Base-by-base conservation (phyloP, 345 rosid species). In the Triadica sebifera region DNA sequence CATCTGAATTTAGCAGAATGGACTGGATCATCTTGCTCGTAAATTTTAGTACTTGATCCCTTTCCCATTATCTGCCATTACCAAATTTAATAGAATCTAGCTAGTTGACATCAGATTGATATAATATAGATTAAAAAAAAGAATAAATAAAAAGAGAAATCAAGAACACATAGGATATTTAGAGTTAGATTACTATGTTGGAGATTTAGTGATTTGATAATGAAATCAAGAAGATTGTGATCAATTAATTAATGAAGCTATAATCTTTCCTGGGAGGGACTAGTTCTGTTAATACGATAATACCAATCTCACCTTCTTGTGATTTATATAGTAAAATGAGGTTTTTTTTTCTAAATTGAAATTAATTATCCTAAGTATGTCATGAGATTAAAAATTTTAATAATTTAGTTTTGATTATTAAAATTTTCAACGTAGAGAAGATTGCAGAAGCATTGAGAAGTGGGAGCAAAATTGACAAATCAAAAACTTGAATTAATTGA, bases 391-490 rank as follows among this genome's bases (percentile, higher is more conserved):
- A n/a, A n/a, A 29, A 29, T 29, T 29, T 29, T 29, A 29, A 29
- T 29, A 29, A 29, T 29, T 29, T 29, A 29, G 2, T 29, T 29
- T 29, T 29, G 34, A 2, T n/a, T n/a, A n/a, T n/a, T 1, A 29
- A 29, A 29, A 29, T 29, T 29, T 29, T 29, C 1, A 29, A 29
- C 2, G 2, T 29, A 29, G 34, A 29, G 34, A 29, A 29, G 2
- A 29, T 29, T 29, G 34, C 34, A 61, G 20, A 1, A 15, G n/a
- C 59, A 12, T 19, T 3, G n/a, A 55, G 6, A 24, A n/a, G 25
- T 59, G 64, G 17, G 45, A 19, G 12, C 25, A 9, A 52, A 72
- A 72, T 71, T 47, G 69, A 75, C 74, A 46, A 57, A 3, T 56
- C 59, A 67, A 11, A 13, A 58, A 43, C 13, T 8, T n/a, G 37